Percentiles rank a stretch among this genome's conserved stretches.
These are phyloP conservation scores for Penicillium coffeae DNA, from an alignment of 495 filamentous ascomycete species.

Conservation along the genomic window DNA sequence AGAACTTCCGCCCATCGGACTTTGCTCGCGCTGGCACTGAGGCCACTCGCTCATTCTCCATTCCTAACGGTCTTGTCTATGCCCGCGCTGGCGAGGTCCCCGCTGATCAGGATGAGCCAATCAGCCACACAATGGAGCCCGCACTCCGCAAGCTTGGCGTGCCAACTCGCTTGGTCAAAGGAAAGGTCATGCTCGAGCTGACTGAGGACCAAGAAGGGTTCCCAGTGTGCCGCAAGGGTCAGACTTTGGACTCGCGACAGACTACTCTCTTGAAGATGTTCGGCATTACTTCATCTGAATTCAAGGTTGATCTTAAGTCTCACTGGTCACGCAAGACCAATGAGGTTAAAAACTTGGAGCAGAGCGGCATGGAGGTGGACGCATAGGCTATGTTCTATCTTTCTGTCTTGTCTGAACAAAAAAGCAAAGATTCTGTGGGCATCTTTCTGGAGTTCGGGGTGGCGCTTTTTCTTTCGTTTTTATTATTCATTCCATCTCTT, in stretches of 20 bases:
- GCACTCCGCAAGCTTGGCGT: constrained; percentile 81
- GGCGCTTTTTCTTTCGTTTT: constrained; percentile 28
- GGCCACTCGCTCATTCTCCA: constrained; percentile 66
- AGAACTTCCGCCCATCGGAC: constrained; percentile 62
- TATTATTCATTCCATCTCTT: constrained; percentile 6
- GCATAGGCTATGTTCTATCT: constrained; percentile 28
- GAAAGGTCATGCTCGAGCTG: constrained; percentile 76
- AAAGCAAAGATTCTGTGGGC: constrained; percentile 30
- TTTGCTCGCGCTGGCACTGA: constrained; percentile 83
- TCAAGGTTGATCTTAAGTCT: constrained; percentile 72
- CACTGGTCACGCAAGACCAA: constrained; percentile 43
- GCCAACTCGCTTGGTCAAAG: constrained; percentile 82
- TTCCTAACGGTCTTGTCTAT: constrained; percentile 76
- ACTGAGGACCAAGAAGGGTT: constrained; percentile 65
- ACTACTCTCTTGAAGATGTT: constrained; percentile 93
- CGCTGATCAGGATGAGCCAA: constrained; percentile 73
- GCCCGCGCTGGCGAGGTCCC: constrained; percentile 73
- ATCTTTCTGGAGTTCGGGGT: constrained; percentile 40
- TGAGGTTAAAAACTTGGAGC: constrained; percentile 40
- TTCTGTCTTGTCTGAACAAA: constrained; percentile 19
- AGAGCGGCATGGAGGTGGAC: constrained; percentile 41
- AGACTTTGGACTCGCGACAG: constrained; percentile 80
- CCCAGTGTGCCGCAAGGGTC: constrained; percentile 74
- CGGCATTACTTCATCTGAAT: constrained; percentile 82
- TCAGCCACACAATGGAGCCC: constrained; percentile 83